Base-by-base conservation (phyloP, 1,139 yeast genomes). In the Magnusiomyces tetraspermus region DNA sequence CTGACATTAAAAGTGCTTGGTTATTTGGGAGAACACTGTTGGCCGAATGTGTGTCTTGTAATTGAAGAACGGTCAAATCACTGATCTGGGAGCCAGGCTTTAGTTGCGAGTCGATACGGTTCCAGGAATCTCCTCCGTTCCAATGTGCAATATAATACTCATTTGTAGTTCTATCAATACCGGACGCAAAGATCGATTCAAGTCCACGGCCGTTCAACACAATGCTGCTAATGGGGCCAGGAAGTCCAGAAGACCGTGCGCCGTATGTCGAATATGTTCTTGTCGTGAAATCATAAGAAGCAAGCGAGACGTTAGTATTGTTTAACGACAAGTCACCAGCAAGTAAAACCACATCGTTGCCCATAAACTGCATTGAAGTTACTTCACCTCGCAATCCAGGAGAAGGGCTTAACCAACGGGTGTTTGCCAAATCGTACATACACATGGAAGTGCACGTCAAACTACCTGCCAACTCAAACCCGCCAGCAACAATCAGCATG, bases 401-500 rank as follows among this genome's bases (percentile, higher is more conserved):
- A 33, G 71, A 70, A 46, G 75, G 72, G 1, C 79, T 70, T 44
- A 69, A 71, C 92, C 87, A 83, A 48, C 78, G 72, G 3, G 76
- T 75, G 44, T 72, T 71, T 2, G 69, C 66, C 54, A 83, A 67
- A 60, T 84, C 85, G 64, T 80, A 88, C 45, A 85, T 70, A 64
- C 96, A 87, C 49, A 88, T 67, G 1, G 81, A 77, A 1, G 72
- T 68, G 68, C 96, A 88, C 46, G 72, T 70, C 56, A 78, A 69
- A 8, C 81, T 72, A 0, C 85, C 83, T 2, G 85, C 83, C 38
- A 72, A 67, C 31, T 75, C 76, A 62, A 87, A 87, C 48, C 79
- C 73, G 22, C 98, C 98, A 49, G 87, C 96, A 11, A 87, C 85
- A 41, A 88, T 72, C 21, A 89, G 66, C 24, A 76, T 73, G 24